phyloP scores from a whole-genome alignment of 2,329 filamentous ascomycete genomes.

The Chrysoporthe puriensis region DNA sequence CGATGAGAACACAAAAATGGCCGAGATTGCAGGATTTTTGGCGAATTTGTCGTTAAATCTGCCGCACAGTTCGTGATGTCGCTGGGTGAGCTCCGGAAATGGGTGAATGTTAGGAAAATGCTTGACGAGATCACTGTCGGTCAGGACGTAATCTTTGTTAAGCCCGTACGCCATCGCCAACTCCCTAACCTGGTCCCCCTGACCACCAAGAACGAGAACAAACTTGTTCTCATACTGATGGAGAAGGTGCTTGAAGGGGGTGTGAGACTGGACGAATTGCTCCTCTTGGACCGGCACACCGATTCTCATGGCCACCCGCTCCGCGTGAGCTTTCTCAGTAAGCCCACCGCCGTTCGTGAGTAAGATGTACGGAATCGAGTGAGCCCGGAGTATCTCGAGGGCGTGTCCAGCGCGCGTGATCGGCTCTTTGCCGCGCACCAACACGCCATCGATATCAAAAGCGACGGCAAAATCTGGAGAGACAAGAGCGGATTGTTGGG shows the following conservation, averaged over 20 bases:
- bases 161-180: slow-evolving; percentile 41
- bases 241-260: slow-evolving; percentile 67
- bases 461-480: slow-evolving; percentile 35
- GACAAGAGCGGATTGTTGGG: no score
- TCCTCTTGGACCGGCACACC: slow-evolving; percentile 49
- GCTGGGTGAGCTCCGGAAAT: slow-evolving; percentile 42
- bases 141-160: slow-evolving; percentile 38
- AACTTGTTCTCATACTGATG: slow-evolving; percentile 51
- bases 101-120: slow-evolving; percentile 36
- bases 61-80: slow-evolving; percentile 43
- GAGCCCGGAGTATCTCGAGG: slow-evolving; percentile 61
- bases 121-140: slow-evolving; percentile 39
- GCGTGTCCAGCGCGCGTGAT: slow-evolving; percentile 65
- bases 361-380: slow-evolving; percentile 71
- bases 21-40: slow-evolving; percentile 46
- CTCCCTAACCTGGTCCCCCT: slow-evolving; percentile 38
- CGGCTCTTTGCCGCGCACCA: slow-evolving; percentile 65
- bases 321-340: slow-evolving; percentile 64
- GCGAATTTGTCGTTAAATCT: slow-evolving; percentile 40
- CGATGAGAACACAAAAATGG: slow-evolving; percentile 41
- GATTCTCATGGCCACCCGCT: slow-evolving; percentile 58
- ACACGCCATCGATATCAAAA: slow-evolving; percentile 68
- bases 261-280: slow-evolving; percentile 74
- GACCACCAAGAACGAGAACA: slow-evolving; percentile 58
- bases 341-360: slow-evolving; percentile 76